A percentile compares a stretch with the other conserved stretches of the same genome.
phyloP scores from a whole-genome alignment of 2,329 filamentous ascomycete genomes.

The Lecanicillium sp. region DNA sequence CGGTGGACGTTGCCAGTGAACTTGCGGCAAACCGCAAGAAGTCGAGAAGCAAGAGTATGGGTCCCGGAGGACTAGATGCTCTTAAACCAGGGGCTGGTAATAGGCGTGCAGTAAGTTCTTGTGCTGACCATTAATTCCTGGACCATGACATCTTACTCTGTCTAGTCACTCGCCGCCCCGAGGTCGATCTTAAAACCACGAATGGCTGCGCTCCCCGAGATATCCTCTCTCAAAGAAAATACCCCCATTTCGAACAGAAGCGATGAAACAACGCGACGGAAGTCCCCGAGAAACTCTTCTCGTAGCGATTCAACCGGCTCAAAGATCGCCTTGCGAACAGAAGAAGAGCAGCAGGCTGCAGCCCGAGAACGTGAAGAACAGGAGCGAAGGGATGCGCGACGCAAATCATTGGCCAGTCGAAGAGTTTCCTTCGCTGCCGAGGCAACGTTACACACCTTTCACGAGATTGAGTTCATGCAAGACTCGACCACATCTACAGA shows the following conservation, averaged over 20 bases:
- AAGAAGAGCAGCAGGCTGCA: conserved; percentile 64
- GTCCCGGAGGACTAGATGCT: conserved; percentile 81
- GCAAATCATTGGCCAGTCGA: conserved; percentile 88
- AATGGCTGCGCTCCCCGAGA: conserved; percentile 57
- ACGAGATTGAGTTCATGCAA: conserved; percentile 82
- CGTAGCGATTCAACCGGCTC: conserved; percentile 29
- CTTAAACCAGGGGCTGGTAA: conserved; percentile 71
- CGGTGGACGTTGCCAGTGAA: conserved; percentile 53
- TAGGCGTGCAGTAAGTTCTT: conserved; percentile 61
- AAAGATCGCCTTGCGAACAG: conserved; percentile 58
- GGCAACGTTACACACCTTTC: conserved; percentile 94
- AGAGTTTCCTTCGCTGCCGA: conserved; percentile 96
- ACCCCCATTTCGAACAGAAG: conserved; percentile 3
- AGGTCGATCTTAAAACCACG: conserved; percentile 77
- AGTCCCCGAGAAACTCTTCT: conserved; percentile 10
- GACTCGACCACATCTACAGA: conserved; percentile 80
- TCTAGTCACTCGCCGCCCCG: conserved; percentile 50
- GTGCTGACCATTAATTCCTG: background rate
- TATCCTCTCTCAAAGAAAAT: conserved; percentile 52
- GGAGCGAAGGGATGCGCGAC: conserved; percentile 75
- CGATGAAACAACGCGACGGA: conserved; percentile 7
- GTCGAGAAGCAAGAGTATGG: conserved; percentile 90
- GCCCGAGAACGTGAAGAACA: conserved; percentile 62
- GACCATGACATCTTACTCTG: conserved; percentile 1
- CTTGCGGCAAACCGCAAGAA: conserved; percentile 52